Evolutionary conservation across 2,329 filamentous ascomycete genomes (phyloP).

Genomic region (Phyllosticta citrichinensis): DNA sequence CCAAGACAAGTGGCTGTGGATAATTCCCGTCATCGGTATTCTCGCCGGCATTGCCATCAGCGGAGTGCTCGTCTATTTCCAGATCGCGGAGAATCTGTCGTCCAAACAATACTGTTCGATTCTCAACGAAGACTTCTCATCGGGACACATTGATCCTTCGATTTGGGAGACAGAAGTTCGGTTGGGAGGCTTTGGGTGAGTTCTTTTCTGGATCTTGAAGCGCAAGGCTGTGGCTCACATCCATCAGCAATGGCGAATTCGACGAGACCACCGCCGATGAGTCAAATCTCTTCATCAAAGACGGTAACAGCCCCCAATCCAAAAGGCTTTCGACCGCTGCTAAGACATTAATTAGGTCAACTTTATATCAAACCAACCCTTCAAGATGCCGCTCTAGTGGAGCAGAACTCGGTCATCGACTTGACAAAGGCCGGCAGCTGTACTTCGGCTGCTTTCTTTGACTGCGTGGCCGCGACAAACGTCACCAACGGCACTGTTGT

Average conservation of each 20-base stretch:
- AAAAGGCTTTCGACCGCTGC: constrained; percentile 16
- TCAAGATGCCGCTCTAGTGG: constrained; percentile 6
- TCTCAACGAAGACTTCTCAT: constrained; percentile 7
- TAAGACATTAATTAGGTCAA: constrained; percentile 28
- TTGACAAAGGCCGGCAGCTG: constrained; percentile 20
- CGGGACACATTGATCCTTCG: constrained; percentile 18
- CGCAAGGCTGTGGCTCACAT: not conserved
- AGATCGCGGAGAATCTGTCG: not conserved
- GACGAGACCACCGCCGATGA: constrained; percentile 44
- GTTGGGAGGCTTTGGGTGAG: constrained; percentile 27
- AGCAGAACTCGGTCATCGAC: constrained; percentile 30
- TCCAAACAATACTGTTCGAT: constrained; percentile 3
- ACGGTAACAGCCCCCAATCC: constrained; percentile 36
- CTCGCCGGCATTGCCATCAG: not conserved
- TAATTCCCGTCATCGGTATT: constrained; percentile 1
- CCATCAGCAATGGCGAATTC: constrained; percentile 34
- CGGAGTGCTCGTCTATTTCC: constrained; percentile 1
- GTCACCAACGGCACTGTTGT: constrained; percentile 37
- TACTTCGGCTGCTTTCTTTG: constrained; percentile 3
- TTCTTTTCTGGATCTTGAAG: not conserved
- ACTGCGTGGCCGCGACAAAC: constrained; percentile 30
- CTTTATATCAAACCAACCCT: constrained; percentile 18
- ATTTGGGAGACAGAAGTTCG: constrained; percentile 41
- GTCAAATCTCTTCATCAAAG: constrained; percentile 41
- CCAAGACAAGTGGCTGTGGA: constrained; percentile 7